Percentiles rank a stretch among this genome's conserved stretches.
phyloP scores from a whole-genome alignment of 169 alveolate genomes.

The Eimeria zaria region DNA sequence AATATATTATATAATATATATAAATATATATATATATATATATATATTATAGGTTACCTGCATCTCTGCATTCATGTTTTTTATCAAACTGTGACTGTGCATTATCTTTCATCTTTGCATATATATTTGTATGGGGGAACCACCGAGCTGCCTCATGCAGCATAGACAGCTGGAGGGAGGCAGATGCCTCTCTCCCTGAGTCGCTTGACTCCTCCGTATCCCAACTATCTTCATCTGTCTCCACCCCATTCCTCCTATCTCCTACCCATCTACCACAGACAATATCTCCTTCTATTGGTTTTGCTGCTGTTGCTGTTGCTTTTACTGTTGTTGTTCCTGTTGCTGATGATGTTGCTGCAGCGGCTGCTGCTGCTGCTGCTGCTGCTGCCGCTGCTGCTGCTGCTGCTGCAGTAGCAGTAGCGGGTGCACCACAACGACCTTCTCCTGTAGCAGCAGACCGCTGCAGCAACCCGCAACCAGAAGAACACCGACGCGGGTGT shows the following conservation, averaged over 20 bases:
- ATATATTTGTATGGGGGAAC: slow-evolving; percentile 57
- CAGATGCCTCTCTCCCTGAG: background rate
- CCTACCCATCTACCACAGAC: background rate
- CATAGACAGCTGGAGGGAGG: slow-evolving; percentile 18
- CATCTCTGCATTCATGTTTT: slow-evolving; percentile 27
- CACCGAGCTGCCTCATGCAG: slow-evolving; percentile 44
- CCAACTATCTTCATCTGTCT: background rate
- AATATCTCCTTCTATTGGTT: background rate
- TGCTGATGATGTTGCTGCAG: no score
- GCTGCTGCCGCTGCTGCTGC: no score
- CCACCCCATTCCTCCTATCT: background rate
- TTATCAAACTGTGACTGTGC: slow-evolving; percentile 36
- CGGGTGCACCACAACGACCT: no score
- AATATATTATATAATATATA: no score
- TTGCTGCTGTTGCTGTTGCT: no score
- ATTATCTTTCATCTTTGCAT: slow-evolving; percentile 30
- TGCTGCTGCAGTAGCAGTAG: no score
- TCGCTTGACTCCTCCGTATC: background rate
- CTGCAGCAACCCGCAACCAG: no score
- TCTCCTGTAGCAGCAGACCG: background rate
- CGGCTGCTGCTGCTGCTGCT: no score
- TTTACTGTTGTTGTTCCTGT: no score
- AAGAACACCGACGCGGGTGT: no score
- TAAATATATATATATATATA: no score
- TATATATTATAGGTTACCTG: no score